Base-by-base conservation (phyloP, 1,139 yeast species). In the Protomyces inundatus region DNA sequence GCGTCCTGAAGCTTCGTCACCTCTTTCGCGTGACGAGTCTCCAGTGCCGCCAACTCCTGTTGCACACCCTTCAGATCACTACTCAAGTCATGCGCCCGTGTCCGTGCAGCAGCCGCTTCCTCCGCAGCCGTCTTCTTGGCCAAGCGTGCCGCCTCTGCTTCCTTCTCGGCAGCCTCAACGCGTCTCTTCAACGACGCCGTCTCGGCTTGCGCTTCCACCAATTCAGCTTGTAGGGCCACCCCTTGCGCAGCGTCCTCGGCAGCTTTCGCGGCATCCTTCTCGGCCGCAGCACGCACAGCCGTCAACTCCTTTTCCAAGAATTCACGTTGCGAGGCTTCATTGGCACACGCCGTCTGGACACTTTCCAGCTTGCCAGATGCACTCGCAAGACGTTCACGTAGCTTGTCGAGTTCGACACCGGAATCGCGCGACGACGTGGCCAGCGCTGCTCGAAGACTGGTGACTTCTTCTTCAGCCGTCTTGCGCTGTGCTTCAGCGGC, bases 351-450 rank as follows among this genome's bases (percentile, higher is more conserved):
- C 30, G 70, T 71, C 48, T 72, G 70, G 55, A 71, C 73, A 14
- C 65, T 66, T 6, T 64, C 62, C n/a, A 48, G 40, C 16, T 64
- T 59, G 55, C 59, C 62, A 6, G 64, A 32, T 2, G 65, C 55
- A 40, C 61, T 64, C 4, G 74, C 75, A 32, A 75, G 72, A n/a
- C 68, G 66, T 32, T 70, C 73, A 10, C 72, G 70, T 65, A 75
- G 74, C 16, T 68, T 66, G 39, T 73, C 75, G 2, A 68, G 66
- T 35, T 73, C 74, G 10, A 50, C 39, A 1, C 52, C 32, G 23
- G 58, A 56, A 34, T 64, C 67, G 1, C 58, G 61, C 51, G 69
- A 68, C 4, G 72, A 53, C 12, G 63, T 64, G 37, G 70, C 68
- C 33, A 69, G 68, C 52, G 72, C 72, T 6, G 61, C 61, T 16